Base-by-base conservation (phyloP, 2,329 filamentous ascomycete species). In the Fusarium zealandicum region DNA sequence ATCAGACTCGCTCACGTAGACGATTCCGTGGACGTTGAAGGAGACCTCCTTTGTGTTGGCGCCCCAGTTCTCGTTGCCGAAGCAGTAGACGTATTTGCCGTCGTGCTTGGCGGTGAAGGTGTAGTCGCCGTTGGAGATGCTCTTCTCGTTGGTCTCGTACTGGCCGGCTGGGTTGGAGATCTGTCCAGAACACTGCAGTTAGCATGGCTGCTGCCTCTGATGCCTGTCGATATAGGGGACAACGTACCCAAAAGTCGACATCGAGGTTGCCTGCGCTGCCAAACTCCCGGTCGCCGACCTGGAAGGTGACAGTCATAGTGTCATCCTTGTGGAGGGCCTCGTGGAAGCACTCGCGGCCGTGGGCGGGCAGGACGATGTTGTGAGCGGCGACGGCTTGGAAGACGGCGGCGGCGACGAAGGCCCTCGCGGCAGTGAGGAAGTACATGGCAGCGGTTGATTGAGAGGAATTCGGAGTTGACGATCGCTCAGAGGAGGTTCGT, bases 11-110 rank as follows among this genome's bases (percentile, higher is more conserved):
- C 90, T 90, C 44, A 99, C 92, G 77, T 98, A 99, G 72, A 99
- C 93, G 64, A 99, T 92, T 67, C 95, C 95, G 78, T 99, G 95
- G 45, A 99, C 95, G 75, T 99, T 99, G 86, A 99, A 99, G 51
- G 92, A 96, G 47, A 99, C 93, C 76, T 99, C 95, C 79, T 99
- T 99, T 73, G 87, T 96, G 75, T 92, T 92, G 54, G 93, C 92
- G 54, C 91, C 90, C 92, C 93, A 99, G 75, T 95, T 89, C 81
- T 98, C 93, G 78, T 99, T 99, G 78, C 95, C 96, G 80, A 99
- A 99, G 86, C 95, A 99, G 86, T 99, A 99, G 52, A 85, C 81
- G 80, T 90, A 97, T 78, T 90, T 92, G 63, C 95, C 95, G 75
- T 99, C 93, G 71, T 87, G 78, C 67, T 83, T 80, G 44, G 95